These are phyloP conservation scores for Ocimum tenuiflorum DNA, from an alignment of 257 asterid genomes.

Conservation along the genomic window DNA sequence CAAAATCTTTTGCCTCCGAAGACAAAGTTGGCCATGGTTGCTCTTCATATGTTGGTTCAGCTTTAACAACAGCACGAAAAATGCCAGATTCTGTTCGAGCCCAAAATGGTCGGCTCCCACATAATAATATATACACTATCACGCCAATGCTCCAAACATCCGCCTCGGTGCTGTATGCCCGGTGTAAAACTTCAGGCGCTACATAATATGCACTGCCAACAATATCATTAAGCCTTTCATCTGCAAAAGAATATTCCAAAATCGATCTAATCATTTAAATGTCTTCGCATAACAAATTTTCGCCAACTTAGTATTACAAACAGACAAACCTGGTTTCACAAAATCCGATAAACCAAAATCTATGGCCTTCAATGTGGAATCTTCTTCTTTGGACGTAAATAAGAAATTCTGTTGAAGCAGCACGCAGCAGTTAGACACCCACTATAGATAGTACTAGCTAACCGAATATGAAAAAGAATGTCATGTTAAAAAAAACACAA, in stretches of 20 bases:
- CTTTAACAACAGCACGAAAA: constrained; percentile 82
- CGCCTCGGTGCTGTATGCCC: constrained; percentile 87
- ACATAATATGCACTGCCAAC: constrained; percentile 98
- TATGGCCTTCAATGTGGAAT: constrained; percentile 73
- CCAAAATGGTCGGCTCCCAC: constrained; percentile 97
- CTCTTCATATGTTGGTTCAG: constrained; percentile 78
- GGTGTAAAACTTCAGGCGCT: constrained; percentile 92
- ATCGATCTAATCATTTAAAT: background rate
- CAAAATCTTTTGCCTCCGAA: constrained; percentile 77
- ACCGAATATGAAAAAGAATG: background rate
- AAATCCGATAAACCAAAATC: constrained; percentile 94
- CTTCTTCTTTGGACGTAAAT: constrained; percentile 72
- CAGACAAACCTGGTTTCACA: constrained; percentile 79
- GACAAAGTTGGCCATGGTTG: constrained; percentile 87
- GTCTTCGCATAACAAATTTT: background rate
- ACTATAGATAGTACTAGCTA: background rate
- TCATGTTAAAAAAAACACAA: background rate
- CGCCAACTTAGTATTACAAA: background rate
- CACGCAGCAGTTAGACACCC: constrained; percentile 27
- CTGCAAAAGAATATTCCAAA: constrained; percentile 28
- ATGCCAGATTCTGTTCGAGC: constrained; percentile 94
- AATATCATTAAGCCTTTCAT: constrained; percentile 86
- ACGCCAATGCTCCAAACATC: constrained; percentile 98
- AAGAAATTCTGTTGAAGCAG: constrained; percentile 77
- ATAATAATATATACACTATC: constrained; percentile 66